Evolutionary conservation across 805 yeast genomes (phyloP).

Genomic region (Babjeviella inositovora): DNA sequence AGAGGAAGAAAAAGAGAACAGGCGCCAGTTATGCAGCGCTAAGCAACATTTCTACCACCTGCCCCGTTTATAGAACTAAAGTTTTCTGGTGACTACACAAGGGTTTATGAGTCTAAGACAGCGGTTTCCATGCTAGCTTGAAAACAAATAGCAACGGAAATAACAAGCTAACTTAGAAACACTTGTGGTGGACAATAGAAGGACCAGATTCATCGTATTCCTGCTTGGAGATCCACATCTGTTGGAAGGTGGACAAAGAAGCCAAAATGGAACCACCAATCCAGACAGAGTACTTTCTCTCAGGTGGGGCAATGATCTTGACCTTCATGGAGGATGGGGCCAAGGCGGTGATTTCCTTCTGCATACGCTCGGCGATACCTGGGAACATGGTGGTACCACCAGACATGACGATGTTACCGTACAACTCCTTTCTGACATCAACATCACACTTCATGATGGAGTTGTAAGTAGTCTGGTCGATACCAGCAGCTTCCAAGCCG

Average conservation of each 20-base stretch:
- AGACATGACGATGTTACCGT: constrained; percentile 98
- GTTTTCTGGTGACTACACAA: too few relatives aligned
- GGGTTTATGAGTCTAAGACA: too few relatives aligned
- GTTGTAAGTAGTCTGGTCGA: constrained; percentile 93
- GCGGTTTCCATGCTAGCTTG: too few relatives aligned
- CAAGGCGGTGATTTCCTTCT: constrained; percentile 98
- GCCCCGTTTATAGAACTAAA: too few relatives aligned
- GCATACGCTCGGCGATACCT: constrained; percentile 99
- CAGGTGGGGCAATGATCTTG: constrained; percentile 98
- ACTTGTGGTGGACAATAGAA: constrained; percentile 93
- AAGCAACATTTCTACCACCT: too few relatives aligned
- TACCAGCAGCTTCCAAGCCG: constrained; percentile 92
- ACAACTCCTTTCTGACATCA: constrained; percentile 97
- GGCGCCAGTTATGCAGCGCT: too few relatives aligned
- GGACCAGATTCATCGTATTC: constrained; percentile 99
- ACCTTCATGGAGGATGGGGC: constrained; percentile 99
- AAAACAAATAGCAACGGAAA: too few relatives aligned
- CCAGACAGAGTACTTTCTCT: constrained; percentile 99
- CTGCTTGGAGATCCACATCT: constrained; percentile 99
- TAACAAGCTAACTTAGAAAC: constrained; percentile 40
- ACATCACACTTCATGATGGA: constrained; percentile 97
- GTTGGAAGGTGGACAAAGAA: constrained; percentile 98
- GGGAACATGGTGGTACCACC: constrained; percentile 99
- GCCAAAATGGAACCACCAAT: constrained; percentile 99
- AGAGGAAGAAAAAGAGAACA: too few relatives aligned